These are phyloP conservation scores for Mortierella polycephala DNA, from an alignment of 371 early-diverging fungal genomes.

Conservation along the genomic window DNA sequence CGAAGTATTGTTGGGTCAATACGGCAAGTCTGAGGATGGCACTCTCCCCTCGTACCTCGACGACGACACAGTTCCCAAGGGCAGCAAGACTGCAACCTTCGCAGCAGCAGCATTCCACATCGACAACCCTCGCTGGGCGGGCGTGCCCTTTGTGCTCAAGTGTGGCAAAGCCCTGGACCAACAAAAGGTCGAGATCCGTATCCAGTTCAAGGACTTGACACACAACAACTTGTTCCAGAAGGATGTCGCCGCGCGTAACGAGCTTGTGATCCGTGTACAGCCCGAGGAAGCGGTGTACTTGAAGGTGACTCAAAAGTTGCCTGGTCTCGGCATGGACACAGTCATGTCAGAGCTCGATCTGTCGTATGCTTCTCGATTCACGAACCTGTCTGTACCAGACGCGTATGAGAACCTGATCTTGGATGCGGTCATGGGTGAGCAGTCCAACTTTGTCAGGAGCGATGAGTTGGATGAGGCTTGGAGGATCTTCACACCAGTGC, in stretches of 20 bases:
- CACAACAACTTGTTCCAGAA: conserved; percentile 77
- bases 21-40: conserved; percentile 76
- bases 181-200: conserved; percentile 87
- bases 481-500: conserved; percentile 93
- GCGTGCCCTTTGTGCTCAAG: conserved; percentile 92
- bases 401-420: conserved; percentile 92
- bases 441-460: conserved; percentile 93
- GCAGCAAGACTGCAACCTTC: conserved; percentile 85
- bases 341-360: conserved; percentile 88
- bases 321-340: conserved; percentile 69
- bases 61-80: conserved; percentile 90
- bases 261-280: conserved; percentile 93
- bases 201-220: conserved; percentile 91
- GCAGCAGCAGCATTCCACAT: conserved; percentile 85
- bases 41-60: conserved; percentile 89
- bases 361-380: conserved; percentile 84
- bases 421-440: conserved; percentile 89
- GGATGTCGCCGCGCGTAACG: conserved; percentile 75
- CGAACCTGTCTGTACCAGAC: conserved; percentile 87
- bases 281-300: conserved; percentile 94
- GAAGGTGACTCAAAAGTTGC: conserved; percentile 93
- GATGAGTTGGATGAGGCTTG: conserved; percentile 95
- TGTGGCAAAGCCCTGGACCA: conserved; percentile 92
- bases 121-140: conserved; percentile 91
- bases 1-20: conserved; percentile 92